phyloP scores from a whole-genome alignment of 768 basidiomycete species.

The Tricholoma saponaceum region DNA sequence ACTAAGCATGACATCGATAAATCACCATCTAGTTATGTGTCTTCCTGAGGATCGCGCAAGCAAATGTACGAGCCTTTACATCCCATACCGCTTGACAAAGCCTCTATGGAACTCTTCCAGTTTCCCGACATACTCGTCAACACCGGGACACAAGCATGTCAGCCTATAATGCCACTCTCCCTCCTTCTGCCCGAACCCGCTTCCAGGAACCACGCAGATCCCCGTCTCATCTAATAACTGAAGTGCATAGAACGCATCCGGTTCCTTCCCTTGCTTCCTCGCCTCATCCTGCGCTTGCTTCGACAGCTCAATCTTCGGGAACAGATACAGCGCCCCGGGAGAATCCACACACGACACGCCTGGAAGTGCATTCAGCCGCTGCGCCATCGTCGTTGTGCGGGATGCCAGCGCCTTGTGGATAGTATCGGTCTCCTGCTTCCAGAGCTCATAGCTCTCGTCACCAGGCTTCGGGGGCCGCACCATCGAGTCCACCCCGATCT shows the following conservation, averaged over 20 bases:
- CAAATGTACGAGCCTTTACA: not conserved
- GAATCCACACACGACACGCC: constrained; percentile 91
- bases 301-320: constrained; percentile 77
- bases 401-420: constrained; percentile 73
- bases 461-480: constrained; percentile 85
- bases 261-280: constrained; percentile 62
- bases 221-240: constrained; percentile 83
- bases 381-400: constrained; percentile 70
- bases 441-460: constrained; percentile 70
- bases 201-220: constrained; percentile 92
- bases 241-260: constrained; percentile 88
- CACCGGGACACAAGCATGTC: constrained; percentile 92
- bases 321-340: constrained; percentile 92
- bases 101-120: constrained; percentile 51
- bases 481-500: constrained; percentile 92
- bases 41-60: not conserved
- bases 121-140: constrained; percentile 86
- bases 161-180: constrained; percentile 89
- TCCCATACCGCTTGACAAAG: constrained; percentile 24
- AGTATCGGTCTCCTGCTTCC: constrained; percentile 77
- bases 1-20: no score
- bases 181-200: constrained; percentile 91
- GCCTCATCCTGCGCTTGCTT: constrained; percentile 73
- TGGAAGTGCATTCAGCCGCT: constrained; percentile 73
- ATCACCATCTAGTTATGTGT: not conserved